A percentile compares a stretch with the other conserved stretches of the same genome.
Evolutionary conservation across 2,329 filamentous ascomycete species (phyloP).

Genomic region (Paraconiothyrium brasiliense): DNA sequence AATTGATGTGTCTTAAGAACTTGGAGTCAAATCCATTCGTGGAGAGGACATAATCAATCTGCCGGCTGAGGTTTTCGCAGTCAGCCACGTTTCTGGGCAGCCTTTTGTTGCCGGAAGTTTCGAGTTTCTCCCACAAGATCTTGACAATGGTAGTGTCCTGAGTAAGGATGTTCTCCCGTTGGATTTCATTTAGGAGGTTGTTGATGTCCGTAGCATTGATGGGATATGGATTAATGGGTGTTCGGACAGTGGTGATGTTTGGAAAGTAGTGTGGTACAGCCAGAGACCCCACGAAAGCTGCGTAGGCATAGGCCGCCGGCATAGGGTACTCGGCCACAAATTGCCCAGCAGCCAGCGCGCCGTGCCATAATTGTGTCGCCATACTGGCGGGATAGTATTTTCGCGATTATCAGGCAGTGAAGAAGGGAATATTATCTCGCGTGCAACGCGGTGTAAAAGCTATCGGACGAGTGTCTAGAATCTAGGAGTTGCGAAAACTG

Average conservation of each 20-base stretch:
- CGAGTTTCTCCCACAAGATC: background rate
- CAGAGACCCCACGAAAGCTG: background rate
- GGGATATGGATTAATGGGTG: background rate
- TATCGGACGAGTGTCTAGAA: background rate
- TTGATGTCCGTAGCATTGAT: constrained; percentile 4
- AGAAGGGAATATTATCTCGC: background rate
- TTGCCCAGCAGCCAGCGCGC: background rate
- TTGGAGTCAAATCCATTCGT: background rate
- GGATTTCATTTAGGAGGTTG: background rate
- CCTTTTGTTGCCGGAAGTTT: background rate
- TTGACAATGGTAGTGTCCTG: too few relatives aligned
- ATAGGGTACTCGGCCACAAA: background rate
- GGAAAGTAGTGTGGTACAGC: constrained; percentile 1
- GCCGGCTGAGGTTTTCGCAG: background rate
- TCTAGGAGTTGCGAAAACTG: background rate
- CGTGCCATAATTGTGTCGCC: background rate
- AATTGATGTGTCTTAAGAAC: background rate
- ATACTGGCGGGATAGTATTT: background rate
- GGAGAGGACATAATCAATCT: background rate
- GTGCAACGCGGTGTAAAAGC: background rate
- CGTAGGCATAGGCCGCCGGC: constrained; percentile 4
- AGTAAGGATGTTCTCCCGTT: background rate
- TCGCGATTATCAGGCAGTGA: background rate
- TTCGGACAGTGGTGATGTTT: background rate
- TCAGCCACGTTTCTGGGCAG: background rate